Evolutionary conservation across 257 asterid genomes (phyloP).

Genomic region (Asclepias syriaca): DNA sequence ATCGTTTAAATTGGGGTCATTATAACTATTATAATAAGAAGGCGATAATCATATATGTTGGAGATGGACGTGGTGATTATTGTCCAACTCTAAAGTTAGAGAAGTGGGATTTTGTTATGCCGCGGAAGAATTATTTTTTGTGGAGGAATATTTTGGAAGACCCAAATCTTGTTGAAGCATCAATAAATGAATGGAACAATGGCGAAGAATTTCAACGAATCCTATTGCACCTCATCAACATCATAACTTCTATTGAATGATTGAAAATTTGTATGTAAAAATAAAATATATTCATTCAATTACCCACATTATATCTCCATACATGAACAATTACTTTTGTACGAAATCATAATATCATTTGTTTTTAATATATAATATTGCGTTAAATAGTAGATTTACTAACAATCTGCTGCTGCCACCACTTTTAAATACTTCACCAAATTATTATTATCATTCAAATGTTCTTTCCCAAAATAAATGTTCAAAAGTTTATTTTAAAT

Average conservation of each 20-base stretch:
- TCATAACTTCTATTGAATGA: conserved; percentile 14
- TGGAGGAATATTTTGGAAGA: conserved; percentile 34
- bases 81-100: conserved; percentile 74
- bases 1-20: conserved; percentile 33
- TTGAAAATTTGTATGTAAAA: neutral
- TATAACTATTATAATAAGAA: conserved; percentile 14
- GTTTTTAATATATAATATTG: too few species aligned
- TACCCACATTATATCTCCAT: too few species aligned
- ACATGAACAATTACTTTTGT: too few species aligned
- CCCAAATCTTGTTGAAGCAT: conserved; percentile 47
- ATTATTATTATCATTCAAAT: too few species aligned
- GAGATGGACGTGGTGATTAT: conserved; percentile 77
- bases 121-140: conserved; percentile 53
- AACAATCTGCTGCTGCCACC: too few species aligned
- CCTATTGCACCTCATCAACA: conserved; percentile 40
- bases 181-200: conserved; percentile 53
- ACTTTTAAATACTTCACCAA: too few species aligned
- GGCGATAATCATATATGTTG: conserved; percentile 50
- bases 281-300: too few species aligned
- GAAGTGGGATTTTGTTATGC: conserved; percentile 54
- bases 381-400: too few species aligned
- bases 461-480: too few species aligned
- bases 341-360: too few species aligned
- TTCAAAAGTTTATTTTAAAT: too few species aligned
- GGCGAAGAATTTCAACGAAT: conserved; percentile 59